Conservation (phyloP, 148 eudicot species). For the Rhododendron mucronatum region DNA sequence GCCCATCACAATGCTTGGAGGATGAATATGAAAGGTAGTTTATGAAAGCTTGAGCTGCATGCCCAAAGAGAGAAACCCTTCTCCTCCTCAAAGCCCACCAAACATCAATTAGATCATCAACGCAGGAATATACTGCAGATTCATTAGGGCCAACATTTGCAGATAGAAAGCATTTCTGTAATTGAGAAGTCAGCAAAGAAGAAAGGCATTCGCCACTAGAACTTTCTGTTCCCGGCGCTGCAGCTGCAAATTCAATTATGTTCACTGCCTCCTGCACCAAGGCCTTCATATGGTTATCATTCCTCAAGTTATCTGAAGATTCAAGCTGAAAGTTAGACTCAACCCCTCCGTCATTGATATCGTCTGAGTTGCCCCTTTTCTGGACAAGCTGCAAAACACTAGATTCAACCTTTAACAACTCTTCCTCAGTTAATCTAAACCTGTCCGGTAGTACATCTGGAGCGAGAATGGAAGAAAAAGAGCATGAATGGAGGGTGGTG, state of each 20-base stretch:
- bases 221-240: slow-evolving; percentile 74
- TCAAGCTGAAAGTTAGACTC: slow-evolving; percentile 24
- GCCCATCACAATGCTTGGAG: slow-evolving; percentile 38
- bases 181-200: slow-evolving; percentile 57
- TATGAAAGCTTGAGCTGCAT: slow-evolving; percentile 78
- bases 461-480: slow-evolving; percentile 50
- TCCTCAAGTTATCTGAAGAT: slow-evolving; percentile 21
- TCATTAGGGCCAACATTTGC: slow-evolving; percentile 39
- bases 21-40: slow-evolving; percentile 74
- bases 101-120: slow-evolving; percentile 57
- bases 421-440: slow-evolving; percentile 63
- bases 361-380: slow-evolving; percentile 21
- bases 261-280: slow-evolving; percentile 54
- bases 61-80: slow-evolving; percentile 89
- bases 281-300: slow-evolving; percentile 27
- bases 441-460: slow-evolving; percentile 57
- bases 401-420: slow-evolving; percentile 48
- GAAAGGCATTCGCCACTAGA: slow-evolving; percentile 54
- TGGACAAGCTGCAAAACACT: slow-evolving; percentile 45
- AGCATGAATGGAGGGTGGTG: slow-evolving; percentile 41
- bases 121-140: slow-evolving; percentile 27
- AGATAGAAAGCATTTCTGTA: slow-evolving; percentile 44
- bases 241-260: slow-evolving; percentile 73
- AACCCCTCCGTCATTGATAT: slow-evolving; percentile 25
- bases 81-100: slow-evolving; percentile 94